Conservation (phyloP, 1,284 basidiomycete species). For the Blastosporella zonata region DNA sequence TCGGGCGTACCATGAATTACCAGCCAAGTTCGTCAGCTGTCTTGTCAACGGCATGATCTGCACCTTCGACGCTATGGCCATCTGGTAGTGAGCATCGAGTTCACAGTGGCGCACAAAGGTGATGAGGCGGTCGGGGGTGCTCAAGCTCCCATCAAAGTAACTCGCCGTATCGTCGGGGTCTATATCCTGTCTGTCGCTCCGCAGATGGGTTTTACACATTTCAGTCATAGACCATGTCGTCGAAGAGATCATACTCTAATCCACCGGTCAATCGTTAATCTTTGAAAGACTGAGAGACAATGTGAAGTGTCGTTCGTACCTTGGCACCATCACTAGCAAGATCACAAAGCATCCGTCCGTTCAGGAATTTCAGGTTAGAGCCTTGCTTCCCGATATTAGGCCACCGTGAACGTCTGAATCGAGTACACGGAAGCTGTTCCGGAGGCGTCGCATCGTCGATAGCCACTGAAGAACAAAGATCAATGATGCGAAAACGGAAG, state of each 20-base stretch:
- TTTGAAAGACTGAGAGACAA: too few relatives aligned
- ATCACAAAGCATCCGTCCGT: constrained; percentile 89
- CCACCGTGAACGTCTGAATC: constrained; percentile 86
- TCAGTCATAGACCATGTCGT: constrained; percentile 98
- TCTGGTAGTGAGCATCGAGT: constrained; percentile 92
- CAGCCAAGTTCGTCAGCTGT: constrained; percentile 96
- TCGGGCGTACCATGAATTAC: constrained; percentile 84
- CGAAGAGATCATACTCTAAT: constrained; percentile 87
- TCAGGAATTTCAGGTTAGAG: constrained; percentile 80
- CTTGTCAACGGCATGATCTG: constrained; percentile 77
- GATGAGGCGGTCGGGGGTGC: constrained; percentile 76
- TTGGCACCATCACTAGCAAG: constrained; percentile 93
- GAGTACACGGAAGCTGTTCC: constrained; percentile 77
- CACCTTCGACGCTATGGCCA: constrained; percentile 91
- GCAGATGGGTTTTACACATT: constrained; percentile 91
- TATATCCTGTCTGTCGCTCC: constrained; percentile 85
- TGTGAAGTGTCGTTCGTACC: constrained; percentile 41
- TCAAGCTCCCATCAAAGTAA: constrained; percentile 86
- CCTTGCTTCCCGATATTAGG: constrained; percentile 83
- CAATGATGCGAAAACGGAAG: neutral
- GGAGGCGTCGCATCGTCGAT: constrained; percentile 90
- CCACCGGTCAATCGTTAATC: neutral
- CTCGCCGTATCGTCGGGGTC: constrained; percentile 93
- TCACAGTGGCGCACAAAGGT: constrained; percentile 93
- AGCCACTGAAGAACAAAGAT: constrained; percentile 48